phyloP scores from a whole-genome alignment of 352 stramenopile species.

The Phytophthora sp. region DNA sequence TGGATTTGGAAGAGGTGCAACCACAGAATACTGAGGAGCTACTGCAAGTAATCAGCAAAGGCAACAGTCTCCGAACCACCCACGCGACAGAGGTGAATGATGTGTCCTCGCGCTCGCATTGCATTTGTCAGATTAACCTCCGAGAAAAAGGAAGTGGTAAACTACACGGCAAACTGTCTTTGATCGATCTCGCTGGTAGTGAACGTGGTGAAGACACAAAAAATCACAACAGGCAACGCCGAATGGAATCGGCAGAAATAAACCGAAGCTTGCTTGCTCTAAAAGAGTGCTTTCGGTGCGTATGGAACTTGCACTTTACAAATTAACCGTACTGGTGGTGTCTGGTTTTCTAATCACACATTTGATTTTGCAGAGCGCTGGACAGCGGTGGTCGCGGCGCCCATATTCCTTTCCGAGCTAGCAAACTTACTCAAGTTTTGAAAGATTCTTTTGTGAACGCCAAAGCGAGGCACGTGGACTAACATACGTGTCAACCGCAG shows the following conservation, averaged over 20 bases:
- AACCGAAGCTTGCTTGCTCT: constrained; percentile 97
- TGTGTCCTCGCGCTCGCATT: constrained; percentile 94
- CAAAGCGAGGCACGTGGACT: constrained; percentile 85
- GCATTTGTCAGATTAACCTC: constrained; percentile 95
- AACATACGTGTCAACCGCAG: no score
- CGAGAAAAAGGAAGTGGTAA: constrained; percentile 52
- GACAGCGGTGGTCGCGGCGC: constrained; percentile 88
- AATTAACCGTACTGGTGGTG: neutral
- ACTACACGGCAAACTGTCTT: constrained; percentile 91
- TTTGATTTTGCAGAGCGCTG: constrained; percentile 63
- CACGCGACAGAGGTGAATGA: constrained; percentile 97
- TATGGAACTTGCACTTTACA: neutral
- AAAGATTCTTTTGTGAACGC: constrained; percentile 98
- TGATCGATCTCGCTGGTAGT: constrained; percentile 97
- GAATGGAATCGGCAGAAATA: constrained; percentile 97
- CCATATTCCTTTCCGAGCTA: constrained; percentile 96
- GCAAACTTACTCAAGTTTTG: constrained; percentile 97
- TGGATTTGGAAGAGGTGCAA: constrained; percentile 94
- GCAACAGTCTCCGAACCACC: constrained; percentile 94
- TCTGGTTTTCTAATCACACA: constrained; percentile 1
- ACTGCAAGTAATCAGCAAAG: constrained; percentile 92
- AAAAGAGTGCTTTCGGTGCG: constrained; percentile 96
- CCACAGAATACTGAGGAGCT: constrained; percentile 89
- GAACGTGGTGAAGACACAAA: constrained; percentile 96
- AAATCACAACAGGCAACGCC: constrained; percentile 91